These are phyloP conservation scores for Clarireedia hainanense DNA, from an alignment of 2,329 filamentous ascomycete genomes.

Conservation along the genomic window DNA sequence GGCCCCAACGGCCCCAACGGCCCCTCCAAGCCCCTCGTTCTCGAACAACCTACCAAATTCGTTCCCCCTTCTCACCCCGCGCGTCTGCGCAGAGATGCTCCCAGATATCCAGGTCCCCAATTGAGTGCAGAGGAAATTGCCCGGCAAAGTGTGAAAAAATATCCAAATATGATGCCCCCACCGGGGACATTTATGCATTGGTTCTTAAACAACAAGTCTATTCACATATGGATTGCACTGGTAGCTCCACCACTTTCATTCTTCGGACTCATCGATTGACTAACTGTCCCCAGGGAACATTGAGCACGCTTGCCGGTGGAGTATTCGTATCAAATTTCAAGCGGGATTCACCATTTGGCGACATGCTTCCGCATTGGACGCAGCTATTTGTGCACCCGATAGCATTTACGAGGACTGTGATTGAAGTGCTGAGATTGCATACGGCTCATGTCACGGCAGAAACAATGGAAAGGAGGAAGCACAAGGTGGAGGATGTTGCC, in stretches of 20 bases:
- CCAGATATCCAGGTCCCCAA: slow-evolving; percentile 63
- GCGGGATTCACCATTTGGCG: slow-evolving; percentile 67
- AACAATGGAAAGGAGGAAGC: slow-evolving; percentile 63
- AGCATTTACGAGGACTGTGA: slow-evolving; percentile 53
- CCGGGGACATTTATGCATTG: slow-evolving; percentile 74
- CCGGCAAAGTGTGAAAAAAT: slow-evolving; percentile 61
- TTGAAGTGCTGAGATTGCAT: slow-evolving; percentile 70
- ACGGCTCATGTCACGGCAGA: slow-evolving; percentile 61
- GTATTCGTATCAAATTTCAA: slow-evolving; percentile 76
- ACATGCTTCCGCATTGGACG: slow-evolving; percentile 66
- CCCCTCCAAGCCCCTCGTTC: slow-evolving; percentile 51
- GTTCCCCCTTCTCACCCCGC: slow-evolving; percentile 84
- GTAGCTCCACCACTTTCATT: slow-evolving; percentile 39
- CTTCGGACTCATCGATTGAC: background rate
- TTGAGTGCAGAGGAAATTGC: slow-evolving; percentile 57
- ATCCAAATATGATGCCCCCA: slow-evolving; percentile 84
- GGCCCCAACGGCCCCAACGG: background rate
- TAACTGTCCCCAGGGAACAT: slow-evolving; percentile 16
- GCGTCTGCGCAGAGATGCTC: slow-evolving; percentile 49
- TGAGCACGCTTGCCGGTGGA: slow-evolving; percentile 52
- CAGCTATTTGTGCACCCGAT: slow-evolving; percentile 65
- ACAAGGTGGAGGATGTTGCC: slow-evolving; percentile 73
- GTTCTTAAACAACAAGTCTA: slow-evolving; percentile 68
- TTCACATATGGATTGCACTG: slow-evolving; percentile 80
- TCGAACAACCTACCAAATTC: slow-evolving; percentile 85